These are phyloP conservation scores for Craterostigma plantagineum DNA, from an alignment of 257 asterid genomes.

Conservation along the genomic window DNA sequence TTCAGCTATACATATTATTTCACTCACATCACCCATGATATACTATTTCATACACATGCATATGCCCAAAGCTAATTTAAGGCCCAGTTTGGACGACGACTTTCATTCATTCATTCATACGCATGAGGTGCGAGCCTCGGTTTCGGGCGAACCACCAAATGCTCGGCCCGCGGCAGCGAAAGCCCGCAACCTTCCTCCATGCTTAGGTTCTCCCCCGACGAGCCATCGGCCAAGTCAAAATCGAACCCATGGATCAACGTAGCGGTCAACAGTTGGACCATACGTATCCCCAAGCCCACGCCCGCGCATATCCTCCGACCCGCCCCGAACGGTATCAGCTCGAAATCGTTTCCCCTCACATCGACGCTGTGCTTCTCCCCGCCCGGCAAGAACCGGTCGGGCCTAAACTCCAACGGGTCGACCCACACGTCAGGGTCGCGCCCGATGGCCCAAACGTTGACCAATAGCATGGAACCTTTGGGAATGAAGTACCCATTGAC, in stretches of 20 bases:
- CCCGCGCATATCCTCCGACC: constrained; percentile 89
- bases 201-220: constrained; percentile 15
- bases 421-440: constrained; percentile 61
- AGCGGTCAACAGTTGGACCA: constrained; percentile 64
- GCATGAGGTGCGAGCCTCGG: constrained; percentile 43
- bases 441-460: constrained; percentile 76
- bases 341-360: constrained; percentile 62
- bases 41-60: too few species aligned
- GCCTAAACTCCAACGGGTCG: constrained; percentile 48
- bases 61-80: too few species aligned
- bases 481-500: constrained; percentile 64
- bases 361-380: constrained; percentile 51
- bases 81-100: too few species aligned
- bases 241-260: constrained; percentile 58
- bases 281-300: constrained; percentile 50
- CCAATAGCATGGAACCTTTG: constrained; percentile 55
- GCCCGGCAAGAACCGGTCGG: constrained; percentile 40
- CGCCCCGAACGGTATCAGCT: constrained; percentile 75
- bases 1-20: too few species aligned
- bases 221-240: constrained; percentile 36
- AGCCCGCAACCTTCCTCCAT: constrained; percentile 92
- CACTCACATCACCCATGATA: too few species aligned
- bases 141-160: constrained; percentile 32
- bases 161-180: constrained; percentile 50
- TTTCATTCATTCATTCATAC: constrained; percentile 6